A percentile compares a stretch with the other conserved stretches of the same genome.
phyloP scores from a whole-genome alignment of 2,329 filamentous ascomycete species.

The Dactylellina parvicollis region DNA sequence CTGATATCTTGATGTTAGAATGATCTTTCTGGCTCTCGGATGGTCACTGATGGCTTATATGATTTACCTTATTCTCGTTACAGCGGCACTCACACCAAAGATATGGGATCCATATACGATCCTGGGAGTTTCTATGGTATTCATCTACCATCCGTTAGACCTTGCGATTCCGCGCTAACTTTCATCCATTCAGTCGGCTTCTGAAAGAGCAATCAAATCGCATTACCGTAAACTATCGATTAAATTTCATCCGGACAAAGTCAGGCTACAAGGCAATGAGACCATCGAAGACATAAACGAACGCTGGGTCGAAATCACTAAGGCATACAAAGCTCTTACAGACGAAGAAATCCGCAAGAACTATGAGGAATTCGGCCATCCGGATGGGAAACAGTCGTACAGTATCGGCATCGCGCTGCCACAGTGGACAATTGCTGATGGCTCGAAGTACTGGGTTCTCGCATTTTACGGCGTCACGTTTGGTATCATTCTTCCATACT shows the following conservation, averaged over 20 bases:
- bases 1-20: slow-evolving; percentile 15
- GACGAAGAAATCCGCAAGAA: slow-evolving; percentile 98
- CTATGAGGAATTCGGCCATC: slow-evolving; percentile 93
- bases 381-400: slow-evolving; percentile 97
- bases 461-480: slow-evolving; percentile 87
- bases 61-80: slow-evolving; percentile 83
- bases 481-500: slow-evolving; percentile 87
- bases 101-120: slow-evolving; percentile 98
- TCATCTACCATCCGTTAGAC: not conserved
- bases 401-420: slow-evolving; percentile 97
- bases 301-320: slow-evolving; percentile 91
- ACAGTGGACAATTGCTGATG: slow-evolving; percentile 89
- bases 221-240: slow-evolving; percentile 88
- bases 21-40: slow-evolving; percentile 73
- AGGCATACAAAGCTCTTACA: slow-evolving; percentile 96
- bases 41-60: slow-evolving; percentile 89
- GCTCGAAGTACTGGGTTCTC: slow-evolving; percentile 94
- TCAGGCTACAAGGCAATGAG: slow-evolving; percentile 89
- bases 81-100: slow-evolving; percentile 67
- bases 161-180: not conserved
- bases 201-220: slow-evolving; percentile 89
- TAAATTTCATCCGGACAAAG: slow-evolving; percentile 92
- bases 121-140: slow-evolving; percentile 81
- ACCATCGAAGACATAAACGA: slow-evolving; percentile 85
- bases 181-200: slow-evolving; percentile 68